Conservation (phyloP, 768 basidiomycete species). For the Pleurotus djamor region DNA sequence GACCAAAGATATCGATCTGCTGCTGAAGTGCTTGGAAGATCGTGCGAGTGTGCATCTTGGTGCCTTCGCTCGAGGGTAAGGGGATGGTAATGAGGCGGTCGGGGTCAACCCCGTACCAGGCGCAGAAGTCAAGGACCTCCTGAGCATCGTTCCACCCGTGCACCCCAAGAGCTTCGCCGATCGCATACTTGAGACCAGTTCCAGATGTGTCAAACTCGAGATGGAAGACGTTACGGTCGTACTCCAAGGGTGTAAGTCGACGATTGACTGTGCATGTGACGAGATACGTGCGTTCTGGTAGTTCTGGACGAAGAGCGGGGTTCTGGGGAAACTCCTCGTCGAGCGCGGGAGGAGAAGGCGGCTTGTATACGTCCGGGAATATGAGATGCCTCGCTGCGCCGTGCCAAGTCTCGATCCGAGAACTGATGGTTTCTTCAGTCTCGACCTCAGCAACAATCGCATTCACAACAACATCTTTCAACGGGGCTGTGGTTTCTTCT, state of each 20-base stretch:
- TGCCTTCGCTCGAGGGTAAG: conserved; percentile 57
- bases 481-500: conserved; percentile 21
- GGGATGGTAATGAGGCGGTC: conserved; percentile 81
- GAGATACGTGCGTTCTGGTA: conserved; percentile 87
- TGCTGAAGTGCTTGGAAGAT: conserved; percentile 94
- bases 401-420: conserved; percentile 72
- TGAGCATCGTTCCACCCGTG: conserved; percentile 96
- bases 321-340: conserved; percentile 51
- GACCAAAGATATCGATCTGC: conserved; percentile 94
- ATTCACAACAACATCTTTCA: conserved; percentile 69
- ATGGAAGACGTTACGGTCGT: conserved; percentile 99
- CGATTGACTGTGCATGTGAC: conserved; percentile 93
- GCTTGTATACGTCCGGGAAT: conserved; percentile 79
- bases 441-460: conserved; percentile 69
- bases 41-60: conserved; percentile 83
- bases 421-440: conserved; percentile 56
- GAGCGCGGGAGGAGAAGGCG: conserved; percentile 31
- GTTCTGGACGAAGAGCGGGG: conserved; percentile 80
- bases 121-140: conserved; percentile 87
- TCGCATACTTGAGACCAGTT: conserved; percentile 92
- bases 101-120: conserved; percentile 89
- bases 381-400: conserved; percentile 86
- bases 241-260: conserved; percentile 91
- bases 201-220: conserved; percentile 91
- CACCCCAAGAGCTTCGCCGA: conserved; percentile 95